Base-by-base conservation (phyloP, 2,329 filamentous ascomycete species). In the Ophiostoma australiae region DNA sequence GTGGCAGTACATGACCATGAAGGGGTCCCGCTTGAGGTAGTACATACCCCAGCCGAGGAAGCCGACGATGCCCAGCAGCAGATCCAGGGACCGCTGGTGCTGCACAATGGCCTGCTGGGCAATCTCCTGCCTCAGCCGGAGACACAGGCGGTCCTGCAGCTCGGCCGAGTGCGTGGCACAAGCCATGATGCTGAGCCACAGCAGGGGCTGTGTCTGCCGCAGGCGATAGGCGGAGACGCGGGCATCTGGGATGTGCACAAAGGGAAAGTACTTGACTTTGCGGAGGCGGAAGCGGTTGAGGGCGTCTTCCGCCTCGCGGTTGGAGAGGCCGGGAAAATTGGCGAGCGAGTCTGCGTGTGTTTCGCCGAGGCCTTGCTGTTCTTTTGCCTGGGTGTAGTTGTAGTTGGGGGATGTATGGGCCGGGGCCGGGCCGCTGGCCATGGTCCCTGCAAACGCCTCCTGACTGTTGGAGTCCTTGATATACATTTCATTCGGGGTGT, bases 101-200 rank as follows among this genome's bases (percentile, higher is more conserved):
- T 83, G 79, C 23, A 84, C 72, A 4, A 86, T 81, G 3, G 85
- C 78, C 61, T 77, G 79, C 2, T 80, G 79, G 44, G 72, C 67
- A 11, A 73, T 61, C 31, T 44, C 41, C 3, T 68, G 39, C 10
- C 67, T 69, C 27, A 73, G 67, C 10, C 48, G 69, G 7, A 63
- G 20, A 44, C 68, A 68, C 23, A 72, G 63, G 1, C 48, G 44
- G 4, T 68, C 63, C 67, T 73, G 72, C 78, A 78, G n/a, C 83
- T 73, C 1, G 76, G 76, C 0, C 75, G 68, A 72, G 84, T 80
- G 82, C 52, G 80, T 79, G 2, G 81, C 80, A 13, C 84, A 75
- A 58, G 82, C 80, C 75, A 82, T 80, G 67, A 88, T 84, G 44
- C 80, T 81, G 17, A 84, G 74, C 81, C 83, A 86, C 4, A 86